Conservation (phyloP, 2,329 filamentous ascomycete species). For the Monilinia fructicola region DNA sequence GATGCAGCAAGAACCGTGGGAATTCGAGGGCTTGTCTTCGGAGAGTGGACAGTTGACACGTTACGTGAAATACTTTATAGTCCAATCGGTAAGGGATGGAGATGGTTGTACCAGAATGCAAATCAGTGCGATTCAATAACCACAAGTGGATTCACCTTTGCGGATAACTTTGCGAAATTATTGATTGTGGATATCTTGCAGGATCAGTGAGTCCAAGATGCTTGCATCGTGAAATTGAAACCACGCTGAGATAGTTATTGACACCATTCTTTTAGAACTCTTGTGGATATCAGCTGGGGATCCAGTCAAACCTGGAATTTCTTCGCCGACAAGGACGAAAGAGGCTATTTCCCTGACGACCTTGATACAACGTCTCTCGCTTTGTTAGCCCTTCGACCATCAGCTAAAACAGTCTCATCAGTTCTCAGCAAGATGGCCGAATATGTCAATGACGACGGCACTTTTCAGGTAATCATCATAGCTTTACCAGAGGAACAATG, state of each 20-base stretch:
- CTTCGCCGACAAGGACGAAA: not conserved
- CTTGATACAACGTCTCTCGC: conserved; percentile 1
- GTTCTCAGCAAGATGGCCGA: conserved; percentile 2
- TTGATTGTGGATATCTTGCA: not conserved
- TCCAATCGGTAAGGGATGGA: not conserved
- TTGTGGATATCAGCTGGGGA: not conserved
- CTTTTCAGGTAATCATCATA: not conserved
- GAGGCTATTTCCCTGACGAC: not conserved
- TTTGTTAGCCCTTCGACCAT: not conserved
- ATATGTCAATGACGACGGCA: not conserved
- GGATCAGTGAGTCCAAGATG: not conserved
- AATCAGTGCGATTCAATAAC: not conserved
- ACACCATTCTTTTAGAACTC: not conserved
- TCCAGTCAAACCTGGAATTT: conserved; percentile 1
- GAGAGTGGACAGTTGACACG: not conserved
- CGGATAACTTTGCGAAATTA: not conserved
- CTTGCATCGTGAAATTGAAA: not conserved
- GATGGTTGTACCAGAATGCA: not conserved
- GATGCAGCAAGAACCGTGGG: not conserved
- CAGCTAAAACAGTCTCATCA: not conserved
- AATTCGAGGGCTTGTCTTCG: not conserved
- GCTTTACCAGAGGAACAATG: not conserved
- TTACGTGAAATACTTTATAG: not conserved
- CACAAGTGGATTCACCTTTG: not conserved
- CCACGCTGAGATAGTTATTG: too few species aligned